Evolutionary conservation across 192 early-diverging fungal genomes (phyloP).

Genomic region (Pilaira anomala): DNA sequence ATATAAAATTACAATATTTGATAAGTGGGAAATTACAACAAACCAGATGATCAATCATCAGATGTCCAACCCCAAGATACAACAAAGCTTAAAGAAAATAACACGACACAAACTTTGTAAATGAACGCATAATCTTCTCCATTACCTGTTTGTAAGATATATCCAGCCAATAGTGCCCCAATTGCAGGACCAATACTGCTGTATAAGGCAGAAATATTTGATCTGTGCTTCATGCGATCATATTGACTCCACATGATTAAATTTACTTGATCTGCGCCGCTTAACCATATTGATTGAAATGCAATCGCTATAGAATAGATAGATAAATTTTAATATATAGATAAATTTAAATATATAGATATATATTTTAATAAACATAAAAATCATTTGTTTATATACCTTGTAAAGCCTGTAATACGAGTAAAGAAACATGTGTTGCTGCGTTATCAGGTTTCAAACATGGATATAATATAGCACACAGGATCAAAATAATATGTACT

Average conservation of each 20-base stretch:
- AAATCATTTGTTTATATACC: background rate
- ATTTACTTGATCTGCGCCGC: slow-evolving; percentile 2
- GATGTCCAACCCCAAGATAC: slow-evolving; percentile 25
- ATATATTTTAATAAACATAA: slow-evolving; percentile 2
- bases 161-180: slow-evolving; percentile 17
- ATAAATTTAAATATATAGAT: no score
- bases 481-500: slow-evolving; percentile 11
- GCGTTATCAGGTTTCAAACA: background rate
- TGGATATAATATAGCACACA: slow-evolving; percentile 5
- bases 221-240: slow-evolving; percentile 17
- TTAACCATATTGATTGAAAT: slow-evolving; percentile 18
- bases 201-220: slow-evolving; percentile 21
- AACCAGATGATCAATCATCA: slow-evolving; percentile 8
- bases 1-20: no score
- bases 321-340: background rate
- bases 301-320: background rate
- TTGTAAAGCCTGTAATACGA: background rate
- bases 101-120: background rate
- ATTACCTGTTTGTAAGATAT: background rate
- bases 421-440: slow-evolving; percentile 1
- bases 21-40: no score
- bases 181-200: slow-evolving; percentile 23
- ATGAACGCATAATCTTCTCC: background rate
- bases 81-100: slow-evolving; percentile 15
- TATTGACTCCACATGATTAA: slow-evolving; percentile 2